Conservation (phyloP, 2,329 filamentous ascomycete species). For the Penicillium sp. region DNA sequence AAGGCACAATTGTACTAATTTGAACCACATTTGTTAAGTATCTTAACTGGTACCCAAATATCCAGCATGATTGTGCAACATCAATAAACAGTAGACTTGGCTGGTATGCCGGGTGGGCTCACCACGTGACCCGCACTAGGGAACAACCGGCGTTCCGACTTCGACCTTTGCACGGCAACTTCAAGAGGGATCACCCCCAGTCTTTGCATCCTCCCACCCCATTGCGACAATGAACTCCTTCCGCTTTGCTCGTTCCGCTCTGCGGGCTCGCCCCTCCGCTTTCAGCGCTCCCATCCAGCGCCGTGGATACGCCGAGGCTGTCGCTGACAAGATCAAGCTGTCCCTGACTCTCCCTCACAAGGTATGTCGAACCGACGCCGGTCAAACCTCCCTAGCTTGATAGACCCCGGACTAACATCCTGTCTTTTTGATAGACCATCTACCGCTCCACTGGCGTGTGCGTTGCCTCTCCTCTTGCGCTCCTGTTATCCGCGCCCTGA, state of each 20-base stretch:
- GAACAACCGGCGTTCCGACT: slow-evolving; percentile 41
- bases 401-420: slow-evolving; percentile 24
- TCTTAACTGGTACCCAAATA: not conserved
- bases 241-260: slow-evolving; percentile 85
- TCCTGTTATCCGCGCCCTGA: slow-evolving; percentile 18
- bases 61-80: not conserved
- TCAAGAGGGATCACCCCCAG: slow-evolving; percentile 37
- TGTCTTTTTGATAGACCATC: slow-evolving; percentile 54
- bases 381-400: slow-evolving; percentile 5
- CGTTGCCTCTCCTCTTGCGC: slow-evolving; percentile 34
- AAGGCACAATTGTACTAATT: not conserved
- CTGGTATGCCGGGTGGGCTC: slow-evolving; percentile 2
- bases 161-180: slow-evolving; percentile 41
- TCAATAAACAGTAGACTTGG: not conserved
- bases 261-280: slow-evolving; percentile 77
- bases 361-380: slow-evolving; percentile 62
- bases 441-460: slow-evolving; percentile 73
- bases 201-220: slow-evolving; percentile 30
- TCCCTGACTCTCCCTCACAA: slow-evolving; percentile 96
- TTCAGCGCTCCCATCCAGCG: slow-evolving; percentile 76
- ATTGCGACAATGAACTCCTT: slow-evolving; percentile 78
- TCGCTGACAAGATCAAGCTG: slow-evolving; percentile 95
- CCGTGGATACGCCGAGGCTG: slow-evolving; percentile 87
- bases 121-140: slow-evolving; percentile 39
- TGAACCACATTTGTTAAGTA: not conserved